phyloP scores from a whole-genome alignment of 345 rosid species.

The Gossypium anomalum region DNA sequence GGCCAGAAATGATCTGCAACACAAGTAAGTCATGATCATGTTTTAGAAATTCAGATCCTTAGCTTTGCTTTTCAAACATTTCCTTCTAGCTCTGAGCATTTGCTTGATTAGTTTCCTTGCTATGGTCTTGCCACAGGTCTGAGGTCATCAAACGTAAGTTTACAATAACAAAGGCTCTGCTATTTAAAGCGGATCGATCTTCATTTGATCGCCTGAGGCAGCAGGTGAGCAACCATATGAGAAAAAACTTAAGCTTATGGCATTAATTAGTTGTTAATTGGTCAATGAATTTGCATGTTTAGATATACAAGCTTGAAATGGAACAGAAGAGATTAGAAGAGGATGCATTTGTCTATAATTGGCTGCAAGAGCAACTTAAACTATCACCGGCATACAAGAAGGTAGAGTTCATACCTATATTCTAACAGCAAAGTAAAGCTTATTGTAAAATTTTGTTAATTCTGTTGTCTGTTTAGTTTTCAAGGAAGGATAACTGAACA shows the following conservation, averaged over 20 bases:
- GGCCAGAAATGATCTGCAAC: slow-evolving; percentile 70
- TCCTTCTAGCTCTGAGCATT: neutral
- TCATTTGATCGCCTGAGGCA: slow-evolving; percentile 77
- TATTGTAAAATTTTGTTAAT: neutral
- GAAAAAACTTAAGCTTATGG: slow-evolving; percentile 14
- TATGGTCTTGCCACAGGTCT: slow-evolving; percentile 36
- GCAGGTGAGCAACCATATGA: slow-evolving; percentile 50
- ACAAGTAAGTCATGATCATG: slow-evolving; percentile 51
- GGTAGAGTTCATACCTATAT: slow-evolving; percentile 32
- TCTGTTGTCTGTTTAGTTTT: neutral
- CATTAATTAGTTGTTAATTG: slow-evolving; percentile 1
- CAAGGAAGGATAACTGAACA: neutral
- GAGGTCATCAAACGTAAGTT: slow-evolving; percentile 75
- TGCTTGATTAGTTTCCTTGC: neutral
- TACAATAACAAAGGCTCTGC: slow-evolving; percentile 72
- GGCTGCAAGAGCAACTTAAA: slow-evolving; percentile 88
- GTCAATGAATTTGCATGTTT: slow-evolving; percentile 18
- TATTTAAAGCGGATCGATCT: slow-evolving; percentile 80
- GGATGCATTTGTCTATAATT: slow-evolving; percentile 84
- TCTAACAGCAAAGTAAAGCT: neutral
- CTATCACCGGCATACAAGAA: slow-evolving; percentile 85
- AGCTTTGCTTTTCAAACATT: neutral
- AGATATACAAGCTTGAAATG: slow-evolving; percentile 75
- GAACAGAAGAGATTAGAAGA: slow-evolving; percentile 85
- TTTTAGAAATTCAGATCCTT: neutral